Conservation (phyloP, 1,284 basidiomycete genomes). For the Pascua sp. region DNA sequence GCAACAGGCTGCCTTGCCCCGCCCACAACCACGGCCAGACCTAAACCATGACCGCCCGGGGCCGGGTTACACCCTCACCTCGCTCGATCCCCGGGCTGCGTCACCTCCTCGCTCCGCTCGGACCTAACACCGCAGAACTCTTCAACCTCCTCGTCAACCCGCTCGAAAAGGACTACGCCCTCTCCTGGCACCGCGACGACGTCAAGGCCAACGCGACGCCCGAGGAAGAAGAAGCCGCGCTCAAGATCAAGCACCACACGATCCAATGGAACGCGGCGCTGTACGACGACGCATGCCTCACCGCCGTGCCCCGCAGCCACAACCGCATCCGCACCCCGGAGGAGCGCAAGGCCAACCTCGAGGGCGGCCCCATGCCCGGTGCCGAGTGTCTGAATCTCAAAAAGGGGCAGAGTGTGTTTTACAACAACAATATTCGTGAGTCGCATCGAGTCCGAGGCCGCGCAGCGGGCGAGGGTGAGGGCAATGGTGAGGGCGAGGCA, state of each 20-base stretch:
- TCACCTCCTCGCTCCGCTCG: not conserved
- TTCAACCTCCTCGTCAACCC: conserved; percentile 79
- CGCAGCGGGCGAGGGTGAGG: too few relatives aligned
- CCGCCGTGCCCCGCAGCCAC: conserved; percentile 70
- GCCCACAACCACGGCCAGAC: too few relatives aligned
- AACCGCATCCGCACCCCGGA: conserved; percentile 58
- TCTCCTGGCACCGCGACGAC: conserved; percentile 81
- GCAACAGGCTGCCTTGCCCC: too few relatives aligned
- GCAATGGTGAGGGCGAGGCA: too few relatives aligned
- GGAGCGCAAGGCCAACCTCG: conserved; percentile 60
- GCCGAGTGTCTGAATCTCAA: conserved; percentile 60
- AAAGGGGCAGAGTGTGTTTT: conserved; percentile 73
- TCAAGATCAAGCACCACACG: conserved; percentile 64
- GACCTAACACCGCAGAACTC: conserved; percentile 56
- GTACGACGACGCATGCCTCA: conserved; percentile 69
- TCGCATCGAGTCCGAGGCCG: too few relatives aligned
- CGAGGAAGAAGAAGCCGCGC: conserved; percentile 63
- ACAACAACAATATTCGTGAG: conserved; percentile 76
- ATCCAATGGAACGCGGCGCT: conserved; percentile 83
- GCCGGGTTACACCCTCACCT: not conserved
- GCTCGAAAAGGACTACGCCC: conserved; percentile 62
- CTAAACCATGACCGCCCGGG: too few relatives aligned
- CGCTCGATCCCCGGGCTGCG: not conserved
- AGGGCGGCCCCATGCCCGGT: conserved; percentile 66
- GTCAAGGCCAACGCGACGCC: conserved; percentile 60